Conservation (phyloP, 495 filamentous ascomycete species). For the Neurospora sp. region DNA sequence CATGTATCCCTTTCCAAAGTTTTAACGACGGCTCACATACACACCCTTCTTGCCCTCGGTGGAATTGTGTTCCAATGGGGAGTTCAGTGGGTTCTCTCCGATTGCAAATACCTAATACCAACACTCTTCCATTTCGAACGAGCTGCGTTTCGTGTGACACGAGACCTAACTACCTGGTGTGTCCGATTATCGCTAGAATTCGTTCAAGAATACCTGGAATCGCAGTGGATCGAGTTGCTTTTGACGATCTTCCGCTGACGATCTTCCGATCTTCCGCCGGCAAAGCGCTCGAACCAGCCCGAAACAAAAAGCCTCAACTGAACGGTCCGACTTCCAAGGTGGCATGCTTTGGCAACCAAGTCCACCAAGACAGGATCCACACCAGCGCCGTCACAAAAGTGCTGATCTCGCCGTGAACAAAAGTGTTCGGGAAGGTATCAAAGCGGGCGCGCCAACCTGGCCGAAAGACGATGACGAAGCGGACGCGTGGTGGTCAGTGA, state of each 20-base stretch:
- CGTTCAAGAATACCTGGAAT: neutral
- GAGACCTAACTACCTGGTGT: neutral
- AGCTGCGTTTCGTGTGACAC: neutral
- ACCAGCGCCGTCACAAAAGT: neutral
- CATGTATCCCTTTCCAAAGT: neutral
- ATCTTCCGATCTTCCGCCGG: neutral
- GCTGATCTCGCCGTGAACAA: neutral
- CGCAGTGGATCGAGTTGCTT: neutral
- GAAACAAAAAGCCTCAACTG: neutral
- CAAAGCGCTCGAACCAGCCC: neutral
- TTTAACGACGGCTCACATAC: neutral
- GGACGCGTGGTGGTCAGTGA: neutral
- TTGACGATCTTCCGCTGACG: neutral
- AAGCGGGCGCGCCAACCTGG: neutral
- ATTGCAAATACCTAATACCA: neutral
- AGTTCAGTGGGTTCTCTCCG: neutral
- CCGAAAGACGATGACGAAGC: neutral
- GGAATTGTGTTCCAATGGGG: neutral
- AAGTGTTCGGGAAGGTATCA: neutral
- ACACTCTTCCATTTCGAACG: slow-evolving; percentile 6
- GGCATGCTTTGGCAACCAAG: neutral
- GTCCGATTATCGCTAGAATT: neutral
- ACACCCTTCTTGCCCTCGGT: neutral
- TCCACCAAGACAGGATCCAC: neutral
- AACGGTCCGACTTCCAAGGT: neutral